Evolutionary conservation across 345 rosid species (phyloP), one percentile per base, ranked within the genome.

Genomic region (Lagerstroemia speciosa): DNA sequence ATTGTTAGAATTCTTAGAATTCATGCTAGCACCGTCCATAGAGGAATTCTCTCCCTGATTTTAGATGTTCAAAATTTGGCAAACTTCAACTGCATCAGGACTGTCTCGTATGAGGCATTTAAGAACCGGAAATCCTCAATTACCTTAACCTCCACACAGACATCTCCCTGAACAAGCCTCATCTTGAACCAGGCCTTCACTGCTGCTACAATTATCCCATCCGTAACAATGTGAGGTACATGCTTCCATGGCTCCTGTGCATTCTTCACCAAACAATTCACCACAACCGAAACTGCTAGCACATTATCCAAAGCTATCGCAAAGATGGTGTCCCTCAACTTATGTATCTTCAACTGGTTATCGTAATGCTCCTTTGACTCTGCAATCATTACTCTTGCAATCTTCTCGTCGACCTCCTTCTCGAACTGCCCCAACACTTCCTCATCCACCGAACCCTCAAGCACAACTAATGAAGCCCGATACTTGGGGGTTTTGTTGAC

Each of bases 161-260:
- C 91, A 46, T 93, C 97, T 36, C 87, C 84, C 69, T 80, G 86
- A 64, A 86, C 85, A 43, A 93, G 91, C 78, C 89, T 85, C 98
- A 93, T 93, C 83, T 77, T 84, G 73, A 90, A 93, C 98, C 98
- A 93, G 11, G 87, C 98, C 84, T 90, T 90, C 96, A 90, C 84
- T 0, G 97, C 97, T 50, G 96, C 97, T 31, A 90, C 73, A 79
- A 84, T 86, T 95, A 86, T 90, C 62, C 86, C 76, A 75, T 93
- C 88, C 0, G 95, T 88, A 50, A 92, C 94, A 31, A 92, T 82
- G 73, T 92, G 98, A 48, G 90, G 90, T 22, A 92, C 98, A 76
- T 87, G 93, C 76, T 80, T 89, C 85, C 82, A 83, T 0, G 94
- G 89, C 69, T 92, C 95, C 63, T 84, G 81, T 0, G 98, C 87